Evolutionary conservation across 2,329 filamentous ascomycete species (phyloP).

Genomic region (Chaetomium olivaceum): DNA sequence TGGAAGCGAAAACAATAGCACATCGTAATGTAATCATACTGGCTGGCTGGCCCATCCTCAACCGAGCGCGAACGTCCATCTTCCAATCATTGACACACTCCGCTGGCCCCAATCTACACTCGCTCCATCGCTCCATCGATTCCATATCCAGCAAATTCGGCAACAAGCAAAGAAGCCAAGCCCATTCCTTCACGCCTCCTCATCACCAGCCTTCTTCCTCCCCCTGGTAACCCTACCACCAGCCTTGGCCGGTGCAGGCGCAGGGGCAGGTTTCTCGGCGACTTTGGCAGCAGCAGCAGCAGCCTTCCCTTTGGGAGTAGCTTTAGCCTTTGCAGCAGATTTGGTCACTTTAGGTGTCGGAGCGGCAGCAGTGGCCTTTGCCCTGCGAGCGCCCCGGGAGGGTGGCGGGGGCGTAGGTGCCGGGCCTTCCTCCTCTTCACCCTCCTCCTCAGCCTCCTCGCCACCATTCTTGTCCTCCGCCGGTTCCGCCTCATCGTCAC

Average conservation of each 20-base stretch:
- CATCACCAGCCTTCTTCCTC: conserved; percentile 18
- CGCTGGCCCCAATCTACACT: background rate
- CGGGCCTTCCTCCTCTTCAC: conserved; percentile 4
- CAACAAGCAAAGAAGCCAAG: background rate
- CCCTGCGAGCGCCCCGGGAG: conserved; percentile 2
- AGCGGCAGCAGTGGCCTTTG: background rate
- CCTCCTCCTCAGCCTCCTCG: background rate
- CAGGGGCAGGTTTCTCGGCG: conserved; percentile 10
- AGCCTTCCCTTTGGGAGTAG: conserved; percentile 20
- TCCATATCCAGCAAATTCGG: background rate
- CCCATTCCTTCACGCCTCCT: background rate
- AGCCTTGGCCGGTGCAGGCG: conserved; percentile 7
- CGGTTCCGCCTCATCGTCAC: background rate
- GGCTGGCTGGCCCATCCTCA: background rate
- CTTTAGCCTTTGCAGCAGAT: conserved; percentile 16
- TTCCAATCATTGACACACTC: background rate
- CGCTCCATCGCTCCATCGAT: background rate
- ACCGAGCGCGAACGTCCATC: background rate
- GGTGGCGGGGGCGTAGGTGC: conserved; percentile 1
- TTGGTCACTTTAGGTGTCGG: conserved; percentile 11
- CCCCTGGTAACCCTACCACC: conserved; percentile 22
- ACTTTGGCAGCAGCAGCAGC: conserved; percentile 13
- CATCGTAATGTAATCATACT: background rate
- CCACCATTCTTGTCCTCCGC: conserved; percentile 2
- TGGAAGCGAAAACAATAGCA: background rate